These are phyloP conservation scores for Candida orba DNA, from an alignment of 805 yeast genomes.

Conservation along the genomic window DNA sequence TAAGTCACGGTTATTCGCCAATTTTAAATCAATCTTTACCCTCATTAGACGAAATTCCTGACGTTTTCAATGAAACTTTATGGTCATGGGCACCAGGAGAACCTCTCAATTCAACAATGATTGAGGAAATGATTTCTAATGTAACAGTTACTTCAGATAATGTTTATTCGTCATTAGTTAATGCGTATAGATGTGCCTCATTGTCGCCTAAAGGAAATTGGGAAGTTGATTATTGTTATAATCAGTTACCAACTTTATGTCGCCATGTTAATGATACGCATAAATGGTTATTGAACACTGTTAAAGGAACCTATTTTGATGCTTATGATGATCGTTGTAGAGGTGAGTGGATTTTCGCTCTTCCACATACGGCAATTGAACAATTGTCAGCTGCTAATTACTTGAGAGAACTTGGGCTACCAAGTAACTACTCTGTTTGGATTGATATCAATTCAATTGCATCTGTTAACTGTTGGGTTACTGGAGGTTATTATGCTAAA, in stretches of 20 bases:
- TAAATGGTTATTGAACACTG: slow-evolving; percentile 36
- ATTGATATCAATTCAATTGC: slow-evolving; percentile 75
- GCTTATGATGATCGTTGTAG: slow-evolving; percentile 20
- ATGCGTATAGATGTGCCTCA: slow-evolving; percentile 41
- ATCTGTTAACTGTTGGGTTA: slow-evolving; percentile 72
- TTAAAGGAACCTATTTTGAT: slow-evolving; percentile 37
- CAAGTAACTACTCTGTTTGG: slow-evolving; percentile 46
- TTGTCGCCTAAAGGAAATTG: slow-evolving; percentile 40
- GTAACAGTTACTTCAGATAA: not conserved
- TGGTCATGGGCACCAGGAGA: slow-evolving; percentile 76
- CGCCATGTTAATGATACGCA: slow-evolving; percentile 31
- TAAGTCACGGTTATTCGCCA: slow-evolving; percentile 61
- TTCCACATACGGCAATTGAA: slow-evolving; percentile 46
- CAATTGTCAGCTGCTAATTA: slow-evolving; percentile 25
- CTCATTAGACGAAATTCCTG: slow-evolving; percentile 23
- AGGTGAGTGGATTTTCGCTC: slow-evolving; percentile 30
- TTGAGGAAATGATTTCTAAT: not conserved
- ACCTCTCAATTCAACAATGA: slow-evolving; percentile 30
- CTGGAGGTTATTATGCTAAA: slow-evolving; percentile 67
- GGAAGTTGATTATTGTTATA: slow-evolving; percentile 62
- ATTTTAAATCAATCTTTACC: slow-evolving; percentile 38
- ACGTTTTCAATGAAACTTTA: slow-evolving; percentile 29
- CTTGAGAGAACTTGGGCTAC: slow-evolving; percentile 18
- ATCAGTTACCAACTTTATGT: slow-evolving; percentile 48
- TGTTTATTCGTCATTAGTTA: not conserved